Base-by-base conservation (phyloP, 2,329 filamentous ascomycete genomes). In the Xylariaceae sp. region DNA sequence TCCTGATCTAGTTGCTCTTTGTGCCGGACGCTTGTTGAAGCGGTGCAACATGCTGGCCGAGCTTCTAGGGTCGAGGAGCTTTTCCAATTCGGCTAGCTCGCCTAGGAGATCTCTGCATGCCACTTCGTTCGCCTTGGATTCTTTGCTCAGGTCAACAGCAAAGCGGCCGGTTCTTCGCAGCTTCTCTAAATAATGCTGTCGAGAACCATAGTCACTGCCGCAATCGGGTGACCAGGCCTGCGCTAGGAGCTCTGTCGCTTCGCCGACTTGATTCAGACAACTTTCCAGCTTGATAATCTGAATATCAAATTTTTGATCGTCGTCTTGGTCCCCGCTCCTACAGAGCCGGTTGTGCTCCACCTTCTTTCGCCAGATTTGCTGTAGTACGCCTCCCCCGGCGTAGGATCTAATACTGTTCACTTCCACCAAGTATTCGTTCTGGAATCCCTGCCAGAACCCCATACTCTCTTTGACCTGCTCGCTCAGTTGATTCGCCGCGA, bases 341-440 rank as follows among this genome's bases (percentile, higher is more conserved):
- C 54, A 47, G 26, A 58, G 58, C 30, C 40, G 36, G 32, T 59
- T 60, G 9, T 55, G 48, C 29, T 59, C 58, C 10, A 63, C 56
- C 49, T 59, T 68, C 47, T 61, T 56, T 16, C 54, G 54, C 68
- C 68, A 69, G 18, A 68, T 61, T n/a, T 59, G 59, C 40, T 61
- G 59, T 15, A 68, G 61, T 13, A 62, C 47, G 29, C 54, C 47
- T 6, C 46, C 47, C 18, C 52, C 55, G 42, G 54, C 60, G 51
- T 68, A 68, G 16, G 51, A 40, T 40, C 51, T 63, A 37, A 70
- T 57, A 6, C 29, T 47, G 4, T 56, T 44, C 42, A 67, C 59
- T 22, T 68, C 65, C 1, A 51, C 43, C 10, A 58, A 61, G 44
- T 62, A 70, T 2, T 60, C 55, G 10, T 61, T 46, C 13, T 55